Conservation (phyloP, 139 green algal genomes). For the Yamagishiella unicocca region DNA sequence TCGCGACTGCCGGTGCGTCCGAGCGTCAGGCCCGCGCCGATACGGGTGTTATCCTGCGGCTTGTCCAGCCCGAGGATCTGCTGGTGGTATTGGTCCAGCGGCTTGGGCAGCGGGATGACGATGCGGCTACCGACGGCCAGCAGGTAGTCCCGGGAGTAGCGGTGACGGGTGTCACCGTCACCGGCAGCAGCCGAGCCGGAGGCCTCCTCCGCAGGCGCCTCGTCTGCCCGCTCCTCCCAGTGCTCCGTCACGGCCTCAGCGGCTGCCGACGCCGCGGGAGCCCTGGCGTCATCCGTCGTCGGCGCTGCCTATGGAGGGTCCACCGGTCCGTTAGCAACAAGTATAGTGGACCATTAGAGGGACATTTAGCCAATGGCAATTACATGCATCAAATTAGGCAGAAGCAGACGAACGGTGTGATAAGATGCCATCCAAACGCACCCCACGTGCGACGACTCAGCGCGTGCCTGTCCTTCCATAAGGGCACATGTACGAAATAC, state of each 20-base stretch:
- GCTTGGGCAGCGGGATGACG: neutral
- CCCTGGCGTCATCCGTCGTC: neutral
- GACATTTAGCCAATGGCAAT: no score
- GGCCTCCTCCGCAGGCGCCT: neutral
- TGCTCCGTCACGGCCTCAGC: conserved; percentile 37
- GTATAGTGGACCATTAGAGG: no score
- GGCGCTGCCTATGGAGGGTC: no score
- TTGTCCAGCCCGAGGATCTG: conserved; percentile 12
- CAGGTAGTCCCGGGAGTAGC: conserved; percentile 34
- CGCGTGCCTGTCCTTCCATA: no score
- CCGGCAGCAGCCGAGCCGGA: neutral
- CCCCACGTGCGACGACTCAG: no score
- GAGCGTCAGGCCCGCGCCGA: neutral
- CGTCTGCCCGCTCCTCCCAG: conserved; percentile 46
- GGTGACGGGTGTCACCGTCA: neutral
- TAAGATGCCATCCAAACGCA: no score
- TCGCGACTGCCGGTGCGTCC: conserved; percentile 17
- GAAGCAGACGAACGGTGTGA: no score
- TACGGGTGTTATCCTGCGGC: conserved; percentile 39
- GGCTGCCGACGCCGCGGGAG: neutral
- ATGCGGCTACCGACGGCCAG: neutral
- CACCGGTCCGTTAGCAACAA: no score
- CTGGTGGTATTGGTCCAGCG: conserved; percentile 36
- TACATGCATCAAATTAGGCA: no score
- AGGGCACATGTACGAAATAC: no score